A percentile compares a stretch with the other conserved stretches of the same genome.
phyloP scores from a whole-genome alignment of 805 yeast genomes.

The Candida nitratophila region DNA sequence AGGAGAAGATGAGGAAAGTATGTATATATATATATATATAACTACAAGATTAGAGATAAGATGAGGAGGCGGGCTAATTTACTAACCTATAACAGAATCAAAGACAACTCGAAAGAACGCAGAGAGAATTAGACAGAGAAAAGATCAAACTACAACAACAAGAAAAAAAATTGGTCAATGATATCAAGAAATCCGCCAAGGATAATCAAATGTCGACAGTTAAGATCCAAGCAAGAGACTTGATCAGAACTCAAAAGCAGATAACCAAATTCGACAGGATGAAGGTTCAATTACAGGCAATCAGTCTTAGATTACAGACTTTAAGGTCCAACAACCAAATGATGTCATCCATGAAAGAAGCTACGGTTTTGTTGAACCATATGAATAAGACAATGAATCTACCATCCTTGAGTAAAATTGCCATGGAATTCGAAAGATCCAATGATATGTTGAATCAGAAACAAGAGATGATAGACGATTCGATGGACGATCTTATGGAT shows the following conservation, averaged over 20 bases:
- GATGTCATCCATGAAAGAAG: conserved; percentile 92
- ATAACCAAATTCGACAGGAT: conserved; percentile 83
- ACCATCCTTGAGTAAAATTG: conserved; percentile 80
- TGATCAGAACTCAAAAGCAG: conserved; percentile 79
- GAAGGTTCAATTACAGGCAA: conserved; percentile 95
- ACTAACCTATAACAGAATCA: conserved; percentile 52
- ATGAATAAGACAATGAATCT: conserved; percentile 89
- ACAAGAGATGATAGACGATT: conserved; percentile 98
- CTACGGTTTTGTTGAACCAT: conserved; percentile 74
- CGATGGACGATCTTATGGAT: conserved; percentile 94
- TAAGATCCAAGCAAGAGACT: conserved; percentile 91
- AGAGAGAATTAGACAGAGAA: conserved; percentile 87
- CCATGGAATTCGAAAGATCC: conserved; percentile 92
- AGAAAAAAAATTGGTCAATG: conserved; percentile 79
- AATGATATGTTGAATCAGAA: conserved; percentile 97
- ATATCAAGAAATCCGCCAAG: conserved; percentile 88
- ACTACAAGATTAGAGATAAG: no score
- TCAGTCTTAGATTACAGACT: conserved; percentile 83
- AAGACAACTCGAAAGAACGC: conserved; percentile 89
- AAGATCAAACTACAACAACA: conserved; percentile 80
- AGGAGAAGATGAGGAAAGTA: conserved; percentile 79
- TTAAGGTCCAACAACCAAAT: conserved; percentile 92
- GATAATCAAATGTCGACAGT: conserved; percentile 84
- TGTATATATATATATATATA: no score
- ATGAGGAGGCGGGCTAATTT: no score